These are phyloP conservation scores for Mortierella alpina DNA, from an alignment of 192 early-diverging fungal genomes.

Conservation along the genomic window DNA sequence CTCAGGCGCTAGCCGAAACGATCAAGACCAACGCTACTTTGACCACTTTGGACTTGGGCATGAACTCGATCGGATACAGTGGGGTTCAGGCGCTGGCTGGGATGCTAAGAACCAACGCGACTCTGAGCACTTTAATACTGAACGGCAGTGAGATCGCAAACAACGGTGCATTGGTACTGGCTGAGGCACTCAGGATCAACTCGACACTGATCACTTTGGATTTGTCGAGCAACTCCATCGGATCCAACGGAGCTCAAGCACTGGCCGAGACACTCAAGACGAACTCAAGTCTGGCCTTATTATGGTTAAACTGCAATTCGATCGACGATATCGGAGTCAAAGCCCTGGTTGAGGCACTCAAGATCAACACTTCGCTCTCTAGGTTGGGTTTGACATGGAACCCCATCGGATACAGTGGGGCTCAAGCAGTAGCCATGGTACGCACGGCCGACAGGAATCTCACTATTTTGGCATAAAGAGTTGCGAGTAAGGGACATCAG, in stretches of 20 bases:
- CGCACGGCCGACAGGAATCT: no score
- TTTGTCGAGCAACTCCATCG: neutral
- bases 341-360: no score
- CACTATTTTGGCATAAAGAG: no score
- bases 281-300: conserved; percentile 4
- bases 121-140: conserved; percentile 1
- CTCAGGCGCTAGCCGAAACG: neutral
- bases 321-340: neutral
- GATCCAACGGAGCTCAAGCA: neutral
- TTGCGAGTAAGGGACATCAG: no score
- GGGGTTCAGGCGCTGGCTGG: neutral
- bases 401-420: neutral
- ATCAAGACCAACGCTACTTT: neutral
- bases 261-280: conserved; percentile 9
- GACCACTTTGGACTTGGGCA: neutral
- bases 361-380: no score
- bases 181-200: conserved; percentile 11
- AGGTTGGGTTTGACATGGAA: no score
- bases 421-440: no score
- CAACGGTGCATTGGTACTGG: neutral
- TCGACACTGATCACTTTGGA: conserved; percentile 4
- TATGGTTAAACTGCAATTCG: neutral
- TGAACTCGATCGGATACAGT: neutral
- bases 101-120: neutral
- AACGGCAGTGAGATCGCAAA: neutral